Evolutionary conservation across 1,139 yeast species (phyloP), one percentile per base, ranked within the genome.

Genomic region (Kurtzmaniella quercitrusa): DNA sequence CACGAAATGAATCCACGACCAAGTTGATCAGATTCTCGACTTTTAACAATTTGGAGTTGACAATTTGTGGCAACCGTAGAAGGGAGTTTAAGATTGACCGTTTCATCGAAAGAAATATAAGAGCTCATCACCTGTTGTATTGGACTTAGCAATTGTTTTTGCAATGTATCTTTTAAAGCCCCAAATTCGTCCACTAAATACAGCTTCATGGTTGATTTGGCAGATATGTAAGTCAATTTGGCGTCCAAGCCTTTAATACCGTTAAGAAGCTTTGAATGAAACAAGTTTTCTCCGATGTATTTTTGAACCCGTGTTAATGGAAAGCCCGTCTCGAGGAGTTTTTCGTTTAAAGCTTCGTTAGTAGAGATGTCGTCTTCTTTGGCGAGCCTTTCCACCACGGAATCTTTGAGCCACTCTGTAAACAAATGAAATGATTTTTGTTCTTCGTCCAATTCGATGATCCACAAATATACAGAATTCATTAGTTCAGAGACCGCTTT

Each of bases 371-470:
- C 71, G 38, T 67, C 71, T 41, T 66, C 70, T 40, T 62, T 65
- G 2, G 61, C 44, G n/a, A 71, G 52, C 36, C 62, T 61, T 41
- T 69, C 75, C 16, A 71, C 56, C 6, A 70, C 53, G 39, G 62
- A 65, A 12, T 51, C 53, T 47, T 67, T 66, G 12, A 73, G 45
- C 84, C 84, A 82, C 3, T 65, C 59, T 15, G 79, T 57, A 48
- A 78, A 81, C 33, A 74, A 65, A 39, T 68, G 71, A 58, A 80
- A 82, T 32, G 68, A 56, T 35, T 66, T 66, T 47, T 75, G 80
- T 47, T 82, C 87, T 30, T 71, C 70, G 50, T 76, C 75, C 18
- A 78, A 50, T 28, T 66, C 70, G 71, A 80, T 66, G 33, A 80
- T 65, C 22, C 68, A 60, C 19, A 59, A 59, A 52, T 74, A 74